These are phyloP conservation scores for Saraca asoca DNA, from an alignment of 331 rosid species.

Conservation along the genomic window DNA sequence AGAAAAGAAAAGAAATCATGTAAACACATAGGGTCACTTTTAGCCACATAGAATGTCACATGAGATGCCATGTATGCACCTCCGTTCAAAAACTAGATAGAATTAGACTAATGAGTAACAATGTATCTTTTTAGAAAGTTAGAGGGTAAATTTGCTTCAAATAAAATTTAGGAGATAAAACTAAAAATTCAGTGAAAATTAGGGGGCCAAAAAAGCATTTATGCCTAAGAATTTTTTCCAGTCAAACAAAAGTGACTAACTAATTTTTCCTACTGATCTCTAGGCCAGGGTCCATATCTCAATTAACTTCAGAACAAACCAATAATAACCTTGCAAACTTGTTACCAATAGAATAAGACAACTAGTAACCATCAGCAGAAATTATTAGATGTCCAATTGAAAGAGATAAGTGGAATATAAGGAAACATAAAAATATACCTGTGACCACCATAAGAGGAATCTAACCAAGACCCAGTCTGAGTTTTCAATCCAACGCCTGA, in stretches of 20 bases:
- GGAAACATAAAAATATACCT: constrained; percentile 52
- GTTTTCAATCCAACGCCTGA: constrained; percentile 98
- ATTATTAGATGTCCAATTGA: constrained; percentile 18
- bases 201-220: too few relatives aligned
- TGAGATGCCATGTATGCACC: too few relatives aligned
- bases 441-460: constrained; percentile 97
- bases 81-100: too few relatives aligned
- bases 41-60: too few relatives aligned
- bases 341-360: constrained; percentile 9
- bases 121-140: too few relatives aligned
- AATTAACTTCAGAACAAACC: constrained; percentile 14
- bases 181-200: too few relatives aligned
- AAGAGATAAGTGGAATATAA: constrained; percentile 10
- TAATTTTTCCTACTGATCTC: not conserved
- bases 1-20: too few relatives aligned
- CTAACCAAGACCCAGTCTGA: constrained; percentile 92
- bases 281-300: constrained; percentile 23
- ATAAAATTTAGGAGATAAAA: too few relatives aligned
- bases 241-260: constrained; percentile 2
- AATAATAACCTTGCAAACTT: constrained; percentile 20
- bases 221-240: constrained; percentile 17
- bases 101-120: too few relatives aligned
- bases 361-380: constrained; percentile 23
- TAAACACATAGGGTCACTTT: too few relatives aligned
- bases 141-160: too few relatives aligned